Percentiles rank a stretch among this genome's conserved stretches.
These are phyloP conservation scores for Colletotrichum incanum DNA, from an alignment of 2,329 filamentous ascomycete genomes.

Conservation along the genomic window DNA sequence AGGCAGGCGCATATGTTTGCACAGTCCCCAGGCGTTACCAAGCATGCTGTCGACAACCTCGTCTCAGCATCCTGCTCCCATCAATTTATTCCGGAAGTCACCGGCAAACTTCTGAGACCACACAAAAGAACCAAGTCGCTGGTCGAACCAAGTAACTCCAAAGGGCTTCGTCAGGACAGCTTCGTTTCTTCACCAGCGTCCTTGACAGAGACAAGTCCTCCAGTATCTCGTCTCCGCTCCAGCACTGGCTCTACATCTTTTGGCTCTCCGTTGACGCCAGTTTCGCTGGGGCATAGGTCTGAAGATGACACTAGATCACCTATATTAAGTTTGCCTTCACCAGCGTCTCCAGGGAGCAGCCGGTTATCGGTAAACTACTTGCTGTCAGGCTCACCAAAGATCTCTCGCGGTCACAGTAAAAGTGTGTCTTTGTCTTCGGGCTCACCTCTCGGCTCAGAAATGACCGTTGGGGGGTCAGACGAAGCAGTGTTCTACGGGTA, in stretches of 20 bases:
- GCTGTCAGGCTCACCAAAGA: constrained; percentile 66
- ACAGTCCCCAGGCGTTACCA: constrained; percentile 6
- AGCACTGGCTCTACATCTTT: constrained; percentile 48
- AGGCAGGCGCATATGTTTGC: not conserved
- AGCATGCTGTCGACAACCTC: constrained; percentile 10
- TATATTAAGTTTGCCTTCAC: constrained; percentile 44
- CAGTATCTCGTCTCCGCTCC: constrained; percentile 45
- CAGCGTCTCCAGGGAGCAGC: constrained; percentile 48
- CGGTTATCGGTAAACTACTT: constrained; percentile 78
- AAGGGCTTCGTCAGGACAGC: not conserved
- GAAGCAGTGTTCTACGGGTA: constrained; percentile 75
- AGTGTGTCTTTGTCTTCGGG: constrained; percentile 46
- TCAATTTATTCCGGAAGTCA: not conserved
- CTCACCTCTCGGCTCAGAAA: constrained; percentile 42
- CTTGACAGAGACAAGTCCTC: constrained; percentile 26
- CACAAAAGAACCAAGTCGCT: constrained; percentile 40
- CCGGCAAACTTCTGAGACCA: constrained; percentile 1
- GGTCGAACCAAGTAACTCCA: constrained; percentile 22
- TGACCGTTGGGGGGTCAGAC: constrained; percentile 42
- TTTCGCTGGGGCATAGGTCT: constrained; percentile 57
- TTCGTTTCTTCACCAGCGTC: constrained; percentile 33
- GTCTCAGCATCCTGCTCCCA: not conserved
- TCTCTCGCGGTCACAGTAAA: constrained; percentile 39
- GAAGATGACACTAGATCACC: constrained; percentile 53
- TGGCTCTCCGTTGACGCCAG: constrained; percentile 58